Evolutionary conservation across 768 basidiomycete species (phyloP).

Genomic region (Lactarius deliciosus): DNA sequence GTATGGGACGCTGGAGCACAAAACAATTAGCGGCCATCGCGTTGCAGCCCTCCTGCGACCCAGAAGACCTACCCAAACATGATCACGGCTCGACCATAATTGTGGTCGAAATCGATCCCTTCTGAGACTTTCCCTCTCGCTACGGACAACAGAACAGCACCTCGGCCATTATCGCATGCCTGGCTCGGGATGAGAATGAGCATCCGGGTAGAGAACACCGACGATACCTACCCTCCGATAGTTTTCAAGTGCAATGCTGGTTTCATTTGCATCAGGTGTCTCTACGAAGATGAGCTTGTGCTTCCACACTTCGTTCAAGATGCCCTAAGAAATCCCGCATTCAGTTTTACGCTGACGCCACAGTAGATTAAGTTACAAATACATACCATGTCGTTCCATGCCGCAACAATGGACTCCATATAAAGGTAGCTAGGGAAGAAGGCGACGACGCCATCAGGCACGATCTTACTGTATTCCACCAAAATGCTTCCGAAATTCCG

Average conservation of each 20-base stretch:
- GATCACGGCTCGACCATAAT: conserved; percentile 97
- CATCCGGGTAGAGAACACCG: not conserved
- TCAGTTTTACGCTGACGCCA: not conserved
- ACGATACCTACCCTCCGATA: conserved; percentile 72
- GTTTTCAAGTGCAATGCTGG: conserved; percentile 96
- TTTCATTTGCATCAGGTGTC: conserved; percentile 98
- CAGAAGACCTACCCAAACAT: conserved; percentile 86
- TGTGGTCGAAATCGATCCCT: conserved; percentile 99
- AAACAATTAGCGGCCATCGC: not conserved
- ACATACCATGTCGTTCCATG: conserved; percentile 99
- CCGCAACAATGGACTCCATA: conserved; percentile 99
- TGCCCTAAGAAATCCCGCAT: conserved; percentile 59
- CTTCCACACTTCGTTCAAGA: conserved; percentile 99
- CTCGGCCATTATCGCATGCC: conserved; percentile 99
- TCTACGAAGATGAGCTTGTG: conserved; percentile 99
- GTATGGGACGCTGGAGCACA: conserved; percentile 71
- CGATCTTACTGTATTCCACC: conserved; percentile 95
- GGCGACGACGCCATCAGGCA: conserved; percentile 97
- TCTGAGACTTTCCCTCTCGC: conserved; percentile 99
- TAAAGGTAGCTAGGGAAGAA: conserved; percentile 99
- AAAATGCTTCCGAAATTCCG: conserved; percentile 98
- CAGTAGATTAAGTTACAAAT: conserved; percentile 22
- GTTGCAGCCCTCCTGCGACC: not conserved
- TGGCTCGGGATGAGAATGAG: conserved; percentile 34
- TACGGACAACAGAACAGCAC: conserved; percentile 93